phyloP scores from a whole-genome alignment of 1,284 basidiomycete species.

The Hortiboletus rubellus region DNA sequence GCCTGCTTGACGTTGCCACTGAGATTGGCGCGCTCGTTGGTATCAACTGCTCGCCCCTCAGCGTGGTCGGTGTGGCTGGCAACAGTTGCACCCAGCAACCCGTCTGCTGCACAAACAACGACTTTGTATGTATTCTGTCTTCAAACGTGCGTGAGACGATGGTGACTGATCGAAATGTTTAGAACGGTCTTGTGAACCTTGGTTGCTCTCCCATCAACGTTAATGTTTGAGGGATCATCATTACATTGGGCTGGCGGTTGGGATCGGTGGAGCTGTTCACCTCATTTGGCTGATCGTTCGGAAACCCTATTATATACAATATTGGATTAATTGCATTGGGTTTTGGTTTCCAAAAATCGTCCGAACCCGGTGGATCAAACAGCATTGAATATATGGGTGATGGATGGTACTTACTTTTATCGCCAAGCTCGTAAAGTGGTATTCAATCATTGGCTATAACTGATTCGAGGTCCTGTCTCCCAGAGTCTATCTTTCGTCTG shows the following conservation, averaged over 20 bases:
- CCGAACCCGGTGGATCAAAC: too few relatives aligned
- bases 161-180: background rate
- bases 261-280: background rate
- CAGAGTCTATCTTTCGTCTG: too few relatives aligned
- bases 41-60: background rate
- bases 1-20: background rate
- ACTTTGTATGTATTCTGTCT: constrained; percentile 1
- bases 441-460: too few relatives aligned
- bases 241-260: background rate
- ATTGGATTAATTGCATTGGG: background rate
- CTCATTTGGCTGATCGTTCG: background rate
- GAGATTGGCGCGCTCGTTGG: background rate
- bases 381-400: too few relatives aligned
- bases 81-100: constrained; percentile 8
- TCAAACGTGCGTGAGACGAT: accelerated
- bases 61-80: background rate
- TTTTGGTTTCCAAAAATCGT: background rate
- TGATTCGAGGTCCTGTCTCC: too few relatives aligned
- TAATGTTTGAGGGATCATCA: background rate
- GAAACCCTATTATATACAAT: background rate
- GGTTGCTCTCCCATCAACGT: constrained; percentile 16
- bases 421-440: too few relatives aligned
- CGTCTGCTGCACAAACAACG: constrained; percentile 12
- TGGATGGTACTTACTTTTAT: too few relatives aligned
- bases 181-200: constrained; percentile 14